These are phyloP conservation scores for Penicillium sp. DNA, from an alignment of 2,329 filamentous ascomycete genomes.

Conservation along the genomic window DNA sequence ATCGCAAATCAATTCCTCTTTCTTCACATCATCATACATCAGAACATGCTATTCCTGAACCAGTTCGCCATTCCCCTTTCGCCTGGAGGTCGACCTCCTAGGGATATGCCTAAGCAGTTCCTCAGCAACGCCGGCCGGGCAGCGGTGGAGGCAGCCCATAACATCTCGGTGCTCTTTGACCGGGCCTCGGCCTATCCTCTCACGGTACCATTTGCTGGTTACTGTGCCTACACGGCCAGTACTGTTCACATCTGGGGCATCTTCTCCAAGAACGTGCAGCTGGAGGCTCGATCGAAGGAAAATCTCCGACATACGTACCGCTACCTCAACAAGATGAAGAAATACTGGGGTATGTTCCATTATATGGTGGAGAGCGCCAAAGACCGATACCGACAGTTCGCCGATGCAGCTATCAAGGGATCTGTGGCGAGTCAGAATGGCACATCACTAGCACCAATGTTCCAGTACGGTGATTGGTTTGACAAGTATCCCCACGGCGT, in stretches of 20 bases:
- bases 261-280: slow-evolving; percentile 72
- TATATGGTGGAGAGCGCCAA: slow-evolving; percentile 92
- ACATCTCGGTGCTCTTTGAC: slow-evolving; percentile 76
- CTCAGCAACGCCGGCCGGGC: slow-evolving; percentile 67
- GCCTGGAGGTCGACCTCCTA: slow-evolving; percentile 58
- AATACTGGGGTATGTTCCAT: slow-evolving; percentile 97
- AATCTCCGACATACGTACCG: slow-evolving; percentile 83
- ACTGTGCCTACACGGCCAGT: slow-evolving; percentile 87
- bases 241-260: slow-evolving; percentile 92
- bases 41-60: slow-evolving; percentile 85
- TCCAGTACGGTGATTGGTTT: slow-evolving; percentile 98
- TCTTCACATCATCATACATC: slow-evolving; percentile 81
- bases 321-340: slow-evolving; percentile 91
- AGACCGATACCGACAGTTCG: slow-evolving; percentile 76
- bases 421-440: slow-evolving; percentile 39
- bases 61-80: slow-evolving; percentile 72
- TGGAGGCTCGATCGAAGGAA: slow-evolving; percentile 73
- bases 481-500: slow-evolving; percentile 90
- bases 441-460: slow-evolving; percentile 57
- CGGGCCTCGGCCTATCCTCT: slow-evolving; percentile 75
- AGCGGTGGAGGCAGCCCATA: slow-evolving; percentile 76
- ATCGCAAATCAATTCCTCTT: slow-evolving; percentile 90
- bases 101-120: slow-evolving; percentile 72
- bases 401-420: slow-evolving; percentile 71
- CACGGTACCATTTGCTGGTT: slow-evolving; percentile 87